These are phyloP conservation scores for Malassezia japonica DNA, from an alignment of 1,284 basidiomycete species.

Conservation along the genomic window DNA sequence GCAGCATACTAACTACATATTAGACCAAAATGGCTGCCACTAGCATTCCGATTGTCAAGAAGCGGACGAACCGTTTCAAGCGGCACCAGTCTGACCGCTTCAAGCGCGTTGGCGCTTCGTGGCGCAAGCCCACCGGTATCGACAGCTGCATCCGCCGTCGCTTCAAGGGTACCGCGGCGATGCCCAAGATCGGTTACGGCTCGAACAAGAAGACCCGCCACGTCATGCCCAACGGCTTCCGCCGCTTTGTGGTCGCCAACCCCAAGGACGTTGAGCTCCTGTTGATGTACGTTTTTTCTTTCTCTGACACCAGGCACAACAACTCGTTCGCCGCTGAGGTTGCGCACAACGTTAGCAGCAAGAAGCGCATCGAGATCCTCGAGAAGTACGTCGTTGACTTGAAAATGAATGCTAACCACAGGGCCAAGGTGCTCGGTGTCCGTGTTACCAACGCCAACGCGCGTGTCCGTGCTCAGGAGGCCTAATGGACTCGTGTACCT, in stretches of 20 bases:
- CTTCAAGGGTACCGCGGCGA: conserved; percentile 40
- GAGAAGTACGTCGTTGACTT: conserved; percentile 66
- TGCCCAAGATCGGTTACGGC: conserved; percentile 49
- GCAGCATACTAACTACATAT: neutral
- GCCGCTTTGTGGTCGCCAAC: conserved; percentile 46
- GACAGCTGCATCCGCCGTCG: conserved; percentile 44
- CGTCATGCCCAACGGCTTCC: conserved; percentile 48
- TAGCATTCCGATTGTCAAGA: conserved; percentile 48
- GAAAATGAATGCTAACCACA: too few relatives aligned
- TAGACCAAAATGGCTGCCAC: conserved; percentile 40
- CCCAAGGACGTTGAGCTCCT: conserved; percentile 45
- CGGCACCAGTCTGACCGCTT: conserved; percentile 48
- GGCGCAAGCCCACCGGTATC: conserved; percentile 48
- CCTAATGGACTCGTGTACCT: conserved; percentile 30
- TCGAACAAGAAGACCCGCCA: conserved; percentile 49
- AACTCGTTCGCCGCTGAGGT: conserved; percentile 91
- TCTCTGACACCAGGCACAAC: conserved; percentile 79
- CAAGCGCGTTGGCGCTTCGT: conserved; percentile 42
- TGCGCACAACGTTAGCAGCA: conserved; percentile 91
- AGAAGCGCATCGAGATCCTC: conserved; percentile 86
- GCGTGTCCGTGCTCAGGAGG: conserved; percentile 92
- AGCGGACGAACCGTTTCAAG: conserved; percentile 46
- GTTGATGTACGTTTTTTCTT: conserved; percentile 34
- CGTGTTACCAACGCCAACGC: conserved; percentile 87
- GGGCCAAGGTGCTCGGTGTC: conserved; percentile 49